Evolutionary conservation across 225 moss, liverwort and hornwort species (phyloP).

Genomic region (Thuidium tamariscinum): DNA sequence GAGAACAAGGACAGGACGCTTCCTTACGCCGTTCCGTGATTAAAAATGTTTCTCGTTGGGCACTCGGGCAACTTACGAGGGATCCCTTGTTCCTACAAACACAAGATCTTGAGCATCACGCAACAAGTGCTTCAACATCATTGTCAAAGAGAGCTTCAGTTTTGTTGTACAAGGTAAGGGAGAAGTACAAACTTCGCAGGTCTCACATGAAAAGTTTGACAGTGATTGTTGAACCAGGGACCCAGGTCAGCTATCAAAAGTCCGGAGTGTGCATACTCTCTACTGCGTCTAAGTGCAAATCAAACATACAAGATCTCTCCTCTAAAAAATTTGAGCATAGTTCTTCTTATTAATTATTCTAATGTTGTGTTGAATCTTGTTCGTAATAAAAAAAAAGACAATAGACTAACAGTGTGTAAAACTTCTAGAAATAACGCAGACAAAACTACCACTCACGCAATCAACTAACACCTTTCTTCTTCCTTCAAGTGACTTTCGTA

Average conservation of each 20-base stretch:
- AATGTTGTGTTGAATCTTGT: not conserved
- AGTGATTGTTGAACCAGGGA: not conserved
- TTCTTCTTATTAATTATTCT: not conserved
- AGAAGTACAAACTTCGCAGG: not conserved
- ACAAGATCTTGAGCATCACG: not conserved
- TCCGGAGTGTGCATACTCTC: not conserved
- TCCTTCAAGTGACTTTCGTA: not conserved
- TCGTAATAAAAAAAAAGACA: not conserved
- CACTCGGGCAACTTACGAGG: not conserved
- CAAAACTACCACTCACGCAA: not conserved
- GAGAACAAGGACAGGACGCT: not conserved
- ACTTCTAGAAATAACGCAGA: not conserved
- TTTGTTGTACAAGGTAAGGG: not conserved
- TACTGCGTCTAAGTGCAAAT: not conserved
- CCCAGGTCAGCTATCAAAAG: not conserved
- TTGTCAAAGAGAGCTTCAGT: not conserved
- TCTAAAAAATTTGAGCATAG: not conserved
- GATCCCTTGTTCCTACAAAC: not conserved
- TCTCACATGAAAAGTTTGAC: not conserved
- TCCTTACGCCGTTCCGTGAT: not conserved
- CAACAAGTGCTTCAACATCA: not conserved
- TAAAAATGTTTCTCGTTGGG: not conserved
- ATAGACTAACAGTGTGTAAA: not conserved
- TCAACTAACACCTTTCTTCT: not conserved
- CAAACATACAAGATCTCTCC: too few relatives aligned